Conservation (phyloP, 1,139 yeast genomes). For the Meyerozyma guilliermondii region DNA sequence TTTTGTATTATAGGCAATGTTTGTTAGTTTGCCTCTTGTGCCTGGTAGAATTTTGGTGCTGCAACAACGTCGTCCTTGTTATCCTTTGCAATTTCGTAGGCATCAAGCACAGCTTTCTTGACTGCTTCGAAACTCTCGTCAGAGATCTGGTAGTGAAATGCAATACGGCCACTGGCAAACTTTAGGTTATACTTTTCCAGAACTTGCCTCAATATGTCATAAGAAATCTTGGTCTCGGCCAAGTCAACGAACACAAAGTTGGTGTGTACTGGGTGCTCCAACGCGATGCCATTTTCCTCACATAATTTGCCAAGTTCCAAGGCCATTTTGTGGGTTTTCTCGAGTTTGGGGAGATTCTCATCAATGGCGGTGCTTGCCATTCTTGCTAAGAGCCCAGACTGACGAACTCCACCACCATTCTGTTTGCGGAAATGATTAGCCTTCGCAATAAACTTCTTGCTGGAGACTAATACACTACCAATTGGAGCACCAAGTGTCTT, state of each 20-base stretch:
- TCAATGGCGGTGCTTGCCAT: conserved; percentile 41
- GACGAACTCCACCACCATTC: conserved; percentile 45
- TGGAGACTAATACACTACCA: conserved; percentile 39
- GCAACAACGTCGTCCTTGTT: conserved; percentile 19
- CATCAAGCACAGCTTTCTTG: conserved; percentile 25
- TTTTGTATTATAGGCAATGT: too few relatives aligned
- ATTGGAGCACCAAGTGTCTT: conserved; percentile 45
- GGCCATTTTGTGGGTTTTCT: conserved; percentile 9
- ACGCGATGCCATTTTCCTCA: conserved; percentile 14
- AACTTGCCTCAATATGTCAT: conserved; percentile 6
- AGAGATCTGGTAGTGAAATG: conserved; percentile 37
- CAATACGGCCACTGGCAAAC: conserved; percentile 26
- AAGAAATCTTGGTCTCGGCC: conserved; percentile 20
- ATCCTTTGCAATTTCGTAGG: conserved; percentile 23
- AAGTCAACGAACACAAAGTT: conserved; percentile 41
- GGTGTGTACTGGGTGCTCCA: conserved; percentile 38
- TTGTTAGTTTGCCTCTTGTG: conserved; percentile 1
- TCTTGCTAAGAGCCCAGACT: conserved; percentile 36
- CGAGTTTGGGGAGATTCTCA: conserved; percentile 30
- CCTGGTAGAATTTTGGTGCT: conserved; percentile 6
- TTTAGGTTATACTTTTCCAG: conserved; percentile 22
- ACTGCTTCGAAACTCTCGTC: conserved; percentile 26
- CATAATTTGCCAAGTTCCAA: conserved; percentile 9
- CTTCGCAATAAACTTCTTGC: conserved; percentile 27
- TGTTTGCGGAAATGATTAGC: conserved; percentile 46